Percentiles rank a stretch among this genome's conserved stretches.
Conservation (phyloP, 257 asterid species). For the Salvia splendens region DNA sequence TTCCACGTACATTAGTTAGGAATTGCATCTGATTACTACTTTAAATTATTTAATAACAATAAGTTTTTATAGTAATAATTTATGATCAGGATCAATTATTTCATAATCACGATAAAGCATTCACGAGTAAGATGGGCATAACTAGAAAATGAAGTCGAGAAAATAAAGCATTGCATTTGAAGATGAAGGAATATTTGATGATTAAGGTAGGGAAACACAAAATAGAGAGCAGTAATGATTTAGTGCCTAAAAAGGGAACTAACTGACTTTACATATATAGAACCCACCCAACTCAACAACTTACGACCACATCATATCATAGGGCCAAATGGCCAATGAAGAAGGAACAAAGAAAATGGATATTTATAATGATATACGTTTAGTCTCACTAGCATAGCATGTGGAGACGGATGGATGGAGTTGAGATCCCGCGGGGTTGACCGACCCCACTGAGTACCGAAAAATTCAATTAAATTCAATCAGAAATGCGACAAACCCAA, state of each 20-base stretch:
- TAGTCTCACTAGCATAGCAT: background rate
- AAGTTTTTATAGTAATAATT: too few species aligned
- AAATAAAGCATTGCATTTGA: background rate
- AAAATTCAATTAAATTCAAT: too few species aligned
- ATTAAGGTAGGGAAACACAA: background rate
- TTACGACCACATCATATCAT: background rate
- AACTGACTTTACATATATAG: conserved; percentile 10
- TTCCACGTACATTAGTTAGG: background rate
- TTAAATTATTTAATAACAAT: too few species aligned
- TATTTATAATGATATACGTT: background rate
- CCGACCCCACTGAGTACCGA: too few species aligned
- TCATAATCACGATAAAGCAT: too few species aligned
- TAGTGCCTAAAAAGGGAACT: background rate
- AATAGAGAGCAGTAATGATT: conserved; percentile 10
- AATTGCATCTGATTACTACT: too few species aligned
- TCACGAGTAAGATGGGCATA: too few species aligned
- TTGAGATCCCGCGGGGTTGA: too few species aligned
- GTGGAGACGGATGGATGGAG: too few species aligned
- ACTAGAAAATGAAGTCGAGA: too few species aligned
- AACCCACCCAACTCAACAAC: conserved; percentile 22
- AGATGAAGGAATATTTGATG: background rate
- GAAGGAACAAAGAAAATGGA: background rate
- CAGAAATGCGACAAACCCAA: too few species aligned
- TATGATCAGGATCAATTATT: too few species aligned
- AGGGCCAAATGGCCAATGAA: conserved; percentile 9